Evolutionary conservation across 306 rosid genomes (phyloP), one percentile per base, ranked within the genome.

Genomic region (Vicia sativa): DNA sequence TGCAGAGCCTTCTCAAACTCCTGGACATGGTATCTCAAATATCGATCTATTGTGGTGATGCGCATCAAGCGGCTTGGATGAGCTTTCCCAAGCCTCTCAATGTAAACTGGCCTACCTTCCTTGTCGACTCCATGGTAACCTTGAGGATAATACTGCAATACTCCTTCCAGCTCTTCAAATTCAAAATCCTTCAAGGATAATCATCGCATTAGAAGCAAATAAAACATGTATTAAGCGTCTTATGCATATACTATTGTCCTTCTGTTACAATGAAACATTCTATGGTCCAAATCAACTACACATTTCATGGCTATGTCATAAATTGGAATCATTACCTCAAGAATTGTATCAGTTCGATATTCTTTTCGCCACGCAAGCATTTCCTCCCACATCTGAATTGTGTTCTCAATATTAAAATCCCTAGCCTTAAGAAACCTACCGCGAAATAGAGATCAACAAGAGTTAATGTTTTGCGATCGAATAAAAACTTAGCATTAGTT

Each of bases 81-180:
- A 66, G 96, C 97, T 78, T 85, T 85, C 58, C 97, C 99, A 59
- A 95, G 88, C 74, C 97, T 87, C 75, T 95, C 99, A 65, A 95
- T 88, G 85, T 95, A 95, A 72, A 95, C 80, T 1, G 99, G 97
- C 72, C 99, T 90, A 66, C 99, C 99, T 73, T 95, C 99, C 81
- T 80, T 95, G 57, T 95, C 99, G 79, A 90, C 84, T 52, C 97
- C 99, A 77, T 95, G 99, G 57, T 95, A 90, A 57, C 97, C 99
- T 70, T 95, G 99, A 60, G 99, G 99, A 71, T 95, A 95, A 77
- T 85, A 90, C 80, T 90, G 95, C 80, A 90, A 63, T 49, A 95
- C 97, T 82, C 85, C 99, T 74, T 90, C 96, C 52, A 85, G 92
- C 82, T 95, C 99, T 76, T 83, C 87, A 69, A 88, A 90, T 65